Evolutionary conservation across 768 basidiomycete species (phyloP).

Genomic region (Mycena olivaceomarginata): DNA sequence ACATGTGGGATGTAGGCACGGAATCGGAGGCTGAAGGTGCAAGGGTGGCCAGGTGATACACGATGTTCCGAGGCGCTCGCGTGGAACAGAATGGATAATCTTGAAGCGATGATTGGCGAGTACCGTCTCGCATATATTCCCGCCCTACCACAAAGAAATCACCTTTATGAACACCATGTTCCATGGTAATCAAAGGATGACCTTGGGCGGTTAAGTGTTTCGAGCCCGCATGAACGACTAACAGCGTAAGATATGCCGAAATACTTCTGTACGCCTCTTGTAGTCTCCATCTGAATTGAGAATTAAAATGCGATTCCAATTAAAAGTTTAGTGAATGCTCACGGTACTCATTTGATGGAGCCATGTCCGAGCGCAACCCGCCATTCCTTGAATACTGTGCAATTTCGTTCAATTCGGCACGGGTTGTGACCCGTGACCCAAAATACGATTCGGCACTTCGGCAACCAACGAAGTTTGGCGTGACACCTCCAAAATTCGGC

Average conservation of each 20-base stretch:
- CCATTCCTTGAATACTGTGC: constrained; percentile 7
- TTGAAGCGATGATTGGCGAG: not conserved
- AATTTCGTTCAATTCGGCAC: no score
- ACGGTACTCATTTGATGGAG: constrained; percentile 17
- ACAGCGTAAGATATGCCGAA: not conserved
- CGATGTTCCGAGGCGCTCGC: not conserved
- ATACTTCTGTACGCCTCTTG: constrained; percentile 5
- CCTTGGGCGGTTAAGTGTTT: not conserved
- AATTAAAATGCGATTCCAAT: not conserved
- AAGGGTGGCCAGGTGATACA: no score
- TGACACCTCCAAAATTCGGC: no score
- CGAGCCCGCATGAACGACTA: not conserved
- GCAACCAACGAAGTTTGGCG: no score
- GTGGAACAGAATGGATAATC: constrained; percentile 12
- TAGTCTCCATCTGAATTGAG: not conserved
- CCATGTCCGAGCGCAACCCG: constrained; percentile 26
- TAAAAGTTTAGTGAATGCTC: not conserved
- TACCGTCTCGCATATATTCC: not conserved
- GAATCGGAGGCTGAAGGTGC: not conserved
- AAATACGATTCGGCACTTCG: no score
- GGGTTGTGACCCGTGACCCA: no score
- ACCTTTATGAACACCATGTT: not conserved
- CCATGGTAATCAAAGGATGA: not conserved
- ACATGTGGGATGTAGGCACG: constrained; percentile 1
- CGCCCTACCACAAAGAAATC: not conserved